Evolutionary conservation across 352 stramenopile species (phyloP), one percentile per base, ranked within the genome.

Genomic region (Thalassiosira livingstoniorum): DNA sequence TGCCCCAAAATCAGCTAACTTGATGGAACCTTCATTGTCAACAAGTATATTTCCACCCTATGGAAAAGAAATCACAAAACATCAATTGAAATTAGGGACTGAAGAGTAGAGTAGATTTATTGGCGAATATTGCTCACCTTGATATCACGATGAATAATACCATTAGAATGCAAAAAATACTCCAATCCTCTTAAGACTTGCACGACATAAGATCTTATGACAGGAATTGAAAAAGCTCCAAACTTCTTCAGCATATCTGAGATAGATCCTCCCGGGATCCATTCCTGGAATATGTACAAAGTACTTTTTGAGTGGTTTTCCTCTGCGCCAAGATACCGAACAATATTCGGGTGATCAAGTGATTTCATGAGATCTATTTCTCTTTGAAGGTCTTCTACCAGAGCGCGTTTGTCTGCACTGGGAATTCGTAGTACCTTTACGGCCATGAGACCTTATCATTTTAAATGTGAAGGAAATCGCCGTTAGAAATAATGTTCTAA

Each of bases 211-310:
- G 92, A 96, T 32, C 91, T 92, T 42, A 98, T 94, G 21, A 98
- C 87, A 39, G 94, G 86, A 80, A 98, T 91, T 42, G 91, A 93
- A 87, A 99, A 98, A 0, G 96, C 87, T 25, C 97, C 96, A 82
- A 98, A 98, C 60, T 98, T 96, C 23, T 93, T 93, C 51, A 98
- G 88, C 82, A 98, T 94, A 78, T 90, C 95, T 37, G 96, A 93
- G 53, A 99, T 95, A 2, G 94, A 97, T 1, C 96, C 96, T 37
- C 95, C 96, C 4, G 96, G 94, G 4, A 98, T 95, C 86, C 97
- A 99, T 87, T 99, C 96, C 93, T 98, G 97, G 85, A 98, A 98
- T 74, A 99, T 98, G 81, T 96, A 97, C 45, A 99, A 94, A 66
- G 94, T 92, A 7, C 93, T 91, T 32, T 87, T 91, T 42, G 91